Conservation (phyloP, 1,284 basidiomycete species). For the Malassezia yamatoensis region DNA sequence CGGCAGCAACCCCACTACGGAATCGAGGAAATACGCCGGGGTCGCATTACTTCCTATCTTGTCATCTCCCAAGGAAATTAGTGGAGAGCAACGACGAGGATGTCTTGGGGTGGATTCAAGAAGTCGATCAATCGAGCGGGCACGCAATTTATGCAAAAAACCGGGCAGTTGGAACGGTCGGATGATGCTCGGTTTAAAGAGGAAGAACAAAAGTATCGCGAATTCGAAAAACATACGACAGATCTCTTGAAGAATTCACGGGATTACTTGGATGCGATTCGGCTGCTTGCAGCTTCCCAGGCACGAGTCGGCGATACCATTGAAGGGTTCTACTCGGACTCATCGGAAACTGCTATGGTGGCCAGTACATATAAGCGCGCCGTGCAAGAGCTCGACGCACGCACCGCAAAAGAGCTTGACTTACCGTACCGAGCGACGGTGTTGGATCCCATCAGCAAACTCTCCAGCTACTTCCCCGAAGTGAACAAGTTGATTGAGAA, state of each 20-base stretch:
- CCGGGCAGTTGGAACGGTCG: conserved; percentile 90
- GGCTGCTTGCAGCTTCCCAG: conserved; percentile 76
- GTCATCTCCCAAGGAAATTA: no score
- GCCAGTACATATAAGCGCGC: conserved; percentile 91
- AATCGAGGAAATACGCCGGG: neutral
- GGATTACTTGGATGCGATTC: conserved; percentile 83
- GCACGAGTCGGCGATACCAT: conserved; percentile 89
- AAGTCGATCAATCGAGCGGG: conserved; percentile 86
- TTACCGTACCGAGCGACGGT: conserved; percentile 86
- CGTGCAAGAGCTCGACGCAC: conserved; percentile 82
- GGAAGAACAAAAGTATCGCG: conserved; percentile 79
- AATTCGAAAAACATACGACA: conserved; percentile 56
- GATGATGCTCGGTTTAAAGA: conserved; percentile 86
- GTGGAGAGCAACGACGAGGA: conserved; percentile 12
- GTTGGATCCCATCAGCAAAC: conserved; percentile 81
- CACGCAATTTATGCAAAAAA: conserved; percentile 65
- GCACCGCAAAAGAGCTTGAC: conserved; percentile 76
- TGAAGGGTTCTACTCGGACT: conserved; percentile 72
- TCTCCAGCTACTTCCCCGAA: conserved; percentile 86
- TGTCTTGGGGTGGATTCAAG: conserved; percentile 61
- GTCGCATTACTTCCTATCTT: no score
- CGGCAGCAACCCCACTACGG: neutral
- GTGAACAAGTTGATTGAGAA: conserved; percentile 90
- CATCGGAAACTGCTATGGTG: conserved; percentile 72
- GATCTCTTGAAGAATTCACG: conserved; percentile 90